Conservation (phyloP, 352 stramenopile genomes). For the Pythium dissotocum region DNA sequence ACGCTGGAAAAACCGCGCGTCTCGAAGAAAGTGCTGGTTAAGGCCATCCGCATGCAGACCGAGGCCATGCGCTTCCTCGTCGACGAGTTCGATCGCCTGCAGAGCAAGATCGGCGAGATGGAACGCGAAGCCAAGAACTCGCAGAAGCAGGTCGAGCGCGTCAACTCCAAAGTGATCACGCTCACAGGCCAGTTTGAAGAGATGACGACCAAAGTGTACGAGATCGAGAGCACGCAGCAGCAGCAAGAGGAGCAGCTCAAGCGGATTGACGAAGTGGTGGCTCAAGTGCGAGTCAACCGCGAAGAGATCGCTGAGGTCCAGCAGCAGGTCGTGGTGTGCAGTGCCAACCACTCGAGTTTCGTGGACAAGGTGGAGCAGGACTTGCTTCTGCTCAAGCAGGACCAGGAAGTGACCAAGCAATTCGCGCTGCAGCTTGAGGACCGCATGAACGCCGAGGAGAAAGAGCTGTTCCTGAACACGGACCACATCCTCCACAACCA, state of each 20-base stretch:
- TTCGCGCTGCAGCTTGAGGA: conserved; percentile 86
- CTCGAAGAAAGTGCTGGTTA: conserved; percentile 83
- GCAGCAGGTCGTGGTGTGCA: conserved; percentile 47
- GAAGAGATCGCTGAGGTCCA: conserved; percentile 56
- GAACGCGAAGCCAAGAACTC: conserved; percentile 74
- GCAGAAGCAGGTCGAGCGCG: conserved; percentile 76
- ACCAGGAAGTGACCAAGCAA: conserved; percentile 78
- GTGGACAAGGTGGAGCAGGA: conserved; percentile 53
- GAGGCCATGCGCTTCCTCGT: conserved; percentile 84
- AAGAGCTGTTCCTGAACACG: conserved; percentile 78
- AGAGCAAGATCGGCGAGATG: conserved; percentile 74
- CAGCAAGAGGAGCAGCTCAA: conserved; percentile 71
- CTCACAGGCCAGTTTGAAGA: conserved; percentile 77
- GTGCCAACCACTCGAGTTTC: conserved; percentile 48
- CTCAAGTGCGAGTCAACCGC: conserved; percentile 43
- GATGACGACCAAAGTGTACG: conserved; percentile 58
- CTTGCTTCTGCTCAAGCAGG: conserved; percentile 48
- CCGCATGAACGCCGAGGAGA: conserved; percentile 80
- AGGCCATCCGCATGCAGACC: conserved; percentile 80
- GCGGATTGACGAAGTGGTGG: conserved; percentile 67
- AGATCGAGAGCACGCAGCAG: conserved; percentile 58
- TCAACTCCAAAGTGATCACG: conserved; percentile 77
- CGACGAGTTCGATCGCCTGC: conserved; percentile 81
- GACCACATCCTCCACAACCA: conserved; percentile 82
- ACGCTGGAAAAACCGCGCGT: conserved; percentile 77